A percentile compares a stretch with the other conserved stretches of the same genome.
phyloP scores from a whole-genome alignment of 73 alveolate species.

The Durusdinium trenchii region DNA sequence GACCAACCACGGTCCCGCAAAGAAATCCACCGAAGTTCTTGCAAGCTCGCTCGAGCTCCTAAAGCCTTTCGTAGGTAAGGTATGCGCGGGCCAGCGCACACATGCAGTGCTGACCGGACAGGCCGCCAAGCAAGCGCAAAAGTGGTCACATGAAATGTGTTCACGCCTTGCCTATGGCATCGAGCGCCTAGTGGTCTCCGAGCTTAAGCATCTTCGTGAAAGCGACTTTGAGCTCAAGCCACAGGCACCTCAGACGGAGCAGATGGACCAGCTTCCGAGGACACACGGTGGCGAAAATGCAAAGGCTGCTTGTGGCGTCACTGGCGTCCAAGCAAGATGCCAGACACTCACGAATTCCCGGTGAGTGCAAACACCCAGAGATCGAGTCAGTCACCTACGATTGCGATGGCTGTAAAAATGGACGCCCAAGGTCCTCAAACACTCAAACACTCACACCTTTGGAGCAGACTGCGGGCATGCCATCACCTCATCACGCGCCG shows the following conservation, averaged over 20 bases:
- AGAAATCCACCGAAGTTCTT: constrained; percentile 10
- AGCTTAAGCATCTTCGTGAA: too few species aligned
- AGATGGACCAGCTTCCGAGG: not conserved
- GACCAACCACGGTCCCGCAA: not conserved
- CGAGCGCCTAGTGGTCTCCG: not conserved
- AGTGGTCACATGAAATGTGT: not conserved
- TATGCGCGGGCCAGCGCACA: not conserved
- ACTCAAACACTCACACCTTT: not conserved
- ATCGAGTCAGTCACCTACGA: too few species aligned
- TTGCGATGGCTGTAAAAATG: too few species aligned
- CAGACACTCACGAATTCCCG: not conserved
- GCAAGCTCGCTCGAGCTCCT: not conserved
- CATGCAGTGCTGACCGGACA: not conserved
- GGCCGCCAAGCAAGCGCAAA: not conserved
- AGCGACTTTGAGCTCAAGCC: not conserved
- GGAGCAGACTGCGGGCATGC: constrained; percentile 45
- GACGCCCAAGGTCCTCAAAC: too few species aligned
- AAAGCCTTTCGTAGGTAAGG: not conserved
- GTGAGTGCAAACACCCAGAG: not conserved
- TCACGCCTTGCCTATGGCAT: not conserved
- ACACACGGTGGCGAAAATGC: not conserved
- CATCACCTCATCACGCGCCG: not conserved
- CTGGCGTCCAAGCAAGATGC: not conserved
- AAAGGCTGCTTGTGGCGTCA: not conserved
- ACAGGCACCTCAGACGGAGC: not conserved